Conservation (phyloP, 345 rosid species). For the Populus deltoides region DNA sequence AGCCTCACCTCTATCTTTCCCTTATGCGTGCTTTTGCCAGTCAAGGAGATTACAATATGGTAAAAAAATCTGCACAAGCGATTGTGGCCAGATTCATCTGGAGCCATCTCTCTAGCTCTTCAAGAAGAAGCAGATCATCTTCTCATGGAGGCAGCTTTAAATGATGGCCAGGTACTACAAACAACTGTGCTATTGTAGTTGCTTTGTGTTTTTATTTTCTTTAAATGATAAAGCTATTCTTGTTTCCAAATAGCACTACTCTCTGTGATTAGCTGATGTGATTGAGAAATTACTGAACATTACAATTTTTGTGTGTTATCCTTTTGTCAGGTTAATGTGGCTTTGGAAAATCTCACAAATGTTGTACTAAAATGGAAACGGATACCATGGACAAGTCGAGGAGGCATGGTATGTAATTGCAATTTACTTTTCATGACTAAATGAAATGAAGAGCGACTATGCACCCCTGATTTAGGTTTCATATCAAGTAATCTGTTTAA, state of each 20-base stretch:
- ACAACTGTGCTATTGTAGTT: neutral
- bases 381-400: slow-evolving; percentile 73
- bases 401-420: slow-evolving; percentile 61
- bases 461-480: neutral
- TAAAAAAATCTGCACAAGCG: slow-evolving; percentile 48
- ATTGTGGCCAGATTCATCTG: slow-evolving; percentile 68
- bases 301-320: neutral
- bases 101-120: slow-evolving; percentile 43
- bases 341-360: slow-evolving; percentile 45
- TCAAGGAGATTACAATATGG: slow-evolving; percentile 48
- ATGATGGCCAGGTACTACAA: slow-evolving; percentile 56
- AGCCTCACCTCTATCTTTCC: slow-evolving; percentile 73
- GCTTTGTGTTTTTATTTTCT: no score
- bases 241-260: neutral
- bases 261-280: slow-evolving; percentile 7
- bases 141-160: slow-evolving; percentile 78
- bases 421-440: slow-evolving; percentile 5
- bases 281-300: neutral
- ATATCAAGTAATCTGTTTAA: neutral
- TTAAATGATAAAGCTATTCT: neutral
- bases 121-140: slow-evolving; percentile 75
- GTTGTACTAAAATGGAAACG: slow-evolving; percentile 58
- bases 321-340: slow-evolving; percentile 46
- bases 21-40: slow-evolving; percentile 69
- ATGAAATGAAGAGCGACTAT: neutral